These are phyloP conservation scores for Jamesozyma lodderae DNA, from an alignment of 805 yeast species.

Conservation along the genomic window DNA sequence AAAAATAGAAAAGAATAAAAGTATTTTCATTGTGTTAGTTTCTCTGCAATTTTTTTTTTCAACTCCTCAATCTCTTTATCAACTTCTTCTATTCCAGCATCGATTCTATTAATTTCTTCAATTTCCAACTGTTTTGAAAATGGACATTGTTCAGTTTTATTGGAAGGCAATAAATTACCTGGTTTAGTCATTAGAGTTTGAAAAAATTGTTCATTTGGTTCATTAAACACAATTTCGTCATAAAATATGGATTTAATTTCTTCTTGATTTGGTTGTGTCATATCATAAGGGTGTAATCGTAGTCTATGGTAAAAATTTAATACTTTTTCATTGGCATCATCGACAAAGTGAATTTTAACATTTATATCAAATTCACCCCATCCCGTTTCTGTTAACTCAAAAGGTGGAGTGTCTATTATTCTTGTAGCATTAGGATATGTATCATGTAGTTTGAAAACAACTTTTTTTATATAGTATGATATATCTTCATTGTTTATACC, in stretches of 20 bases:
- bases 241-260: constrained; percentile 50
- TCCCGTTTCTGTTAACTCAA: constrained; percentile 92
- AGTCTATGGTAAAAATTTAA: constrained; percentile 79
- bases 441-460: constrained; percentile 90
- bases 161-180: constrained; percentile 40
- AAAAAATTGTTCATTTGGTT: constrained; percentile 87
- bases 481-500: constrained; percentile 77
- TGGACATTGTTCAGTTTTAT: constrained; percentile 31
- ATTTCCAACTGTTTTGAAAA: constrained; percentile 48
- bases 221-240: constrained; percentile 90
- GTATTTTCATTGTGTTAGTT: constrained; percentile 10
- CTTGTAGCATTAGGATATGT: constrained; percentile 86
- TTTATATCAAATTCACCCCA: constrained; percentile 99
- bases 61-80: constrained; percentile 37
- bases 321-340: constrained; percentile 84
- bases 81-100: constrained; percentile 37
- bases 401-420: constrained; percentile 82
- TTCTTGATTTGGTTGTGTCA: constrained; percentile 13
- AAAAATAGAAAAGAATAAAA: too few species aligned
- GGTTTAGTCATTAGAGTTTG: constrained; percentile 65
- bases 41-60: constrained; percentile 31
- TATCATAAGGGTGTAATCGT: constrained; percentile 77
- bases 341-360: constrained; percentile 74
- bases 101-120: constrained; percentile 54
- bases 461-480: constrained; percentile 75